phyloP scores from a whole-genome alignment of 176 grass and related monocot species.

The Lolium perenne region DNA sequence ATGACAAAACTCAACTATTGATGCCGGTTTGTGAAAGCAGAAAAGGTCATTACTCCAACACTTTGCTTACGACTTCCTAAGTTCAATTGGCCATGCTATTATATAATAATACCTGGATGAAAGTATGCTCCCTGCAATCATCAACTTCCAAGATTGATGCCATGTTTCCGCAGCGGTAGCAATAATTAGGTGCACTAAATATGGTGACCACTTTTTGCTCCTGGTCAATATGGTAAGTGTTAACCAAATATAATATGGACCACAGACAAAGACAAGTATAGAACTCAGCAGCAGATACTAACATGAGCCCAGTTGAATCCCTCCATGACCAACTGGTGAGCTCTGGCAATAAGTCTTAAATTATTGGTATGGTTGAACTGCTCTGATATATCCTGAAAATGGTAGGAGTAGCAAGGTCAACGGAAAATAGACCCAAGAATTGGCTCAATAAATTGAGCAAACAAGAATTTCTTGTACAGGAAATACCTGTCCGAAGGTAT shows the following conservation, averaged over 20 bases:
- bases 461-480: neutral
- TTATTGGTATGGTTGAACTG: conserved; percentile 98
- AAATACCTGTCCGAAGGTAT: conserved; percentile 93
- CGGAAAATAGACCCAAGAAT: neutral
- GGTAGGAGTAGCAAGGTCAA: conserved; percentile 35
- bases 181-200: conserved; percentile 99
- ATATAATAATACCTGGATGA: conserved; percentile 73
- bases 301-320: conserved; percentile 98
- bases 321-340: conserved; percentile 97
- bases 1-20: neutral
- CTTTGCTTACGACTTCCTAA: neutral
- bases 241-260: neutral
- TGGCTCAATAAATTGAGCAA: neutral
- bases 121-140: conserved; percentile 93
- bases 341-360: conserved; percentile 91
- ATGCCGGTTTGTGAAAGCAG: neutral
- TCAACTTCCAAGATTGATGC: conserved; percentile 98
- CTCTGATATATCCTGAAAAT: conserved; percentile 94
- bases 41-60: neutral
- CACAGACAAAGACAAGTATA: neutral
- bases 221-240: conserved; percentile 56
- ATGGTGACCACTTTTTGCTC: conserved; percentile 98
- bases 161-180: conserved; percentile 97
- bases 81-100: neutral
- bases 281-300: conserved; percentile 36